These are phyloP conservation scores for Neotropicomus parvogracilis DNA, from an alignment of 1,284 basidiomycete species.

Conservation along the genomic window DNA sequence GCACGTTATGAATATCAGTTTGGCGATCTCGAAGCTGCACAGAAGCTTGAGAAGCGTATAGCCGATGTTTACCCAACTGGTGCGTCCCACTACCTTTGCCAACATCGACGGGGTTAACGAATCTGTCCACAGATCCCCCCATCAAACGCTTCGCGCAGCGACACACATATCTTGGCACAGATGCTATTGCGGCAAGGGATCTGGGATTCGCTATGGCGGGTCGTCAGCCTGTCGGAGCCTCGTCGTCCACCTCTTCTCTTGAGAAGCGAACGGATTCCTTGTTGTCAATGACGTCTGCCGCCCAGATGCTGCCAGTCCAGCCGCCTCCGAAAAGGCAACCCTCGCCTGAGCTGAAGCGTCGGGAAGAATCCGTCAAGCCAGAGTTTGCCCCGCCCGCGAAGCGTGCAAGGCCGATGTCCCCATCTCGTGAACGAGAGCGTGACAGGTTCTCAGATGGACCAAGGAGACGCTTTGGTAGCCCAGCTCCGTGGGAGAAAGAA, in stretches of 20 bases:
- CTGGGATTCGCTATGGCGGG: constrained; percentile 68
- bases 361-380: constrained; percentile 39
- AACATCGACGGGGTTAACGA: neutral
- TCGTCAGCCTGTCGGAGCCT: constrained; percentile 34
- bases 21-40: constrained; percentile 85
- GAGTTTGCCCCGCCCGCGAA: constrained; percentile 51
- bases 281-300: constrained; percentile 37
- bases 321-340: constrained; percentile 24
- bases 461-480: constrained; percentile 45
- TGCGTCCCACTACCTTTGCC: constrained; percentile 31
- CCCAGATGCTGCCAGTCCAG: constrained; percentile 29
- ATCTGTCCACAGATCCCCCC: constrained; percentile 60
- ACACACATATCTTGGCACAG: constrained; percentile 83
- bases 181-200: constrained; percentile 87
- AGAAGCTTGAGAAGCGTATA: constrained; percentile 87
- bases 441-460: constrained; percentile 44
- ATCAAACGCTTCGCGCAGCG: constrained; percentile 91
- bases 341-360: constrained; percentile 40
- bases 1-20: constrained; percentile 93
- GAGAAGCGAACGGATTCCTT: constrained; percentile 48
- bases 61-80: constrained; percentile 84
- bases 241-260: constrained; percentile 33
- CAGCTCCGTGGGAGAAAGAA: constrained; percentile 47
- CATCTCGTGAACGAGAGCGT: constrained; percentile 49
- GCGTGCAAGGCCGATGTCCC: constrained; percentile 50